phyloP scores from a whole-genome alignment of 805 yeast species.

The Kodamaea laetipori region DNA sequence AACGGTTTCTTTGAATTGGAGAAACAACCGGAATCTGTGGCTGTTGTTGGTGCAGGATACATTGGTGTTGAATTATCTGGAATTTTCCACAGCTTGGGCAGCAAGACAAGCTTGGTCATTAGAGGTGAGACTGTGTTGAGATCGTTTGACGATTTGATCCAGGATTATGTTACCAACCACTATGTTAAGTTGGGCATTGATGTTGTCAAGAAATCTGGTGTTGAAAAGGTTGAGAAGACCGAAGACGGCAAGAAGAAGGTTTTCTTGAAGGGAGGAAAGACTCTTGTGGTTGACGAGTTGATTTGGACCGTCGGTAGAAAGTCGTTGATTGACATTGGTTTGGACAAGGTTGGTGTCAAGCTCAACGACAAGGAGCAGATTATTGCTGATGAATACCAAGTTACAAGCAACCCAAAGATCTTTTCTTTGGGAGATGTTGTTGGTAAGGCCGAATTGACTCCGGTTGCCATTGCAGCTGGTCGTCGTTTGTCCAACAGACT shows the following conservation, averaged over 20 bases:
- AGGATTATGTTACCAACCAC: constrained; percentile 73
- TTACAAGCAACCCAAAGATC: constrained; percentile 68
- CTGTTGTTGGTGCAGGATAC: constrained; percentile 96
- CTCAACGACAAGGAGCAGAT: constrained; percentile 62
- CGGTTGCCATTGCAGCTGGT: constrained; percentile 98
- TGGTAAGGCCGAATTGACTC: constrained; percentile 92
- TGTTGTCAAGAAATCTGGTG: constrained; percentile 65
- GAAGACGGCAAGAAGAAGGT: constrained; percentile 40
- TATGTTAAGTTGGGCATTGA: constrained; percentile 79
- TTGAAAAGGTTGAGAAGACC: constrained; percentile 36
- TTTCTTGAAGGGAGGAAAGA: constrained; percentile 38
- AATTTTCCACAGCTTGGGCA: constrained; percentile 83
- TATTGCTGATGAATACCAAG: constrained; percentile 84
- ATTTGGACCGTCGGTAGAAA: constrained; percentile 95
- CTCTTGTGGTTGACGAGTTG: constrained; percentile 66
- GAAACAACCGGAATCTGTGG: constrained; percentile 87
- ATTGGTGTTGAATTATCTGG: constrained; percentile 96
- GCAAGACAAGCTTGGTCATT: constrained; percentile 83
- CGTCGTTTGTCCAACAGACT: constrained; percentile 89
- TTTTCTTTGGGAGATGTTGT: constrained; percentile 93
- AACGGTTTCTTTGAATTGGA: constrained; percentile 88
- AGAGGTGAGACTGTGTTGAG: constrained; percentile 92
- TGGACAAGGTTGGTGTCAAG: constrained; percentile 74
- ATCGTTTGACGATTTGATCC: constrained; percentile 81
- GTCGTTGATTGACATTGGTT: constrained; percentile 71